Evolutionary conservation across 257 asterid species (phyloP).

Genomic region (Leonotis leonurus): DNA sequence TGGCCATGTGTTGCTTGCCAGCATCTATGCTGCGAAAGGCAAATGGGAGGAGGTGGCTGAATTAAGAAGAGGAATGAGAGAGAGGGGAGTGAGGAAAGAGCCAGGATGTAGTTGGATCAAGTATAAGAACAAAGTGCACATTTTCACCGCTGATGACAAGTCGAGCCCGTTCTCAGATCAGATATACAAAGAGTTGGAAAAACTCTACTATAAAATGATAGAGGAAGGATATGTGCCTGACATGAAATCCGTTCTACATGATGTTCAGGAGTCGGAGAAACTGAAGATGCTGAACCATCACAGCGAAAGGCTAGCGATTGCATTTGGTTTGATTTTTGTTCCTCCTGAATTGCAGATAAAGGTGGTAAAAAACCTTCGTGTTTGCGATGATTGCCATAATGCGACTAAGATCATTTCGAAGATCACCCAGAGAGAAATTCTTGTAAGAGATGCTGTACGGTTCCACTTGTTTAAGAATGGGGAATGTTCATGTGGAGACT

Average conservation of each 20-base stretch:
- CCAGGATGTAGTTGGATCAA: conserved; percentile 85
- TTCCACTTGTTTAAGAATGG: conserved; percentile 61
- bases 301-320: conserved; percentile 71
- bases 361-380: conserved; percentile 62
- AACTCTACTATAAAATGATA: conserved; percentile 30
- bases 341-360: conserved; percentile 44
- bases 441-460: conserved; percentile 51
- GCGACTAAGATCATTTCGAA: conserved; percentile 56
- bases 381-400: conserved; percentile 57
- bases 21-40: conserved; percentile 53
- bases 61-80: conserved; percentile 58
- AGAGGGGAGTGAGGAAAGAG: conserved; percentile 57
- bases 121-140: conserved; percentile 50
- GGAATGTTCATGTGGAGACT: conserved; percentile 66
- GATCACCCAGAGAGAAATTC: conserved; percentile 47
- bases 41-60: conserved; percentile 63
- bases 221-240: conserved; percentile 64
- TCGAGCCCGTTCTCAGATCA: conserved; percentile 49
- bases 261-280: conserved; percentile 61
- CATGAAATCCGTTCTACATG: conserved; percentile 53
- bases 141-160: conserved; percentile 64
- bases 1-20: conserved; percentile 58
- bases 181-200: conserved; percentile 46
- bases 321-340: conserved; percentile 55
- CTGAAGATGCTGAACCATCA: conserved; percentile 51